phyloP scores from a whole-genome alignment of 1,284 basidiomycete species.

The Puccinia horiana region DNA sequence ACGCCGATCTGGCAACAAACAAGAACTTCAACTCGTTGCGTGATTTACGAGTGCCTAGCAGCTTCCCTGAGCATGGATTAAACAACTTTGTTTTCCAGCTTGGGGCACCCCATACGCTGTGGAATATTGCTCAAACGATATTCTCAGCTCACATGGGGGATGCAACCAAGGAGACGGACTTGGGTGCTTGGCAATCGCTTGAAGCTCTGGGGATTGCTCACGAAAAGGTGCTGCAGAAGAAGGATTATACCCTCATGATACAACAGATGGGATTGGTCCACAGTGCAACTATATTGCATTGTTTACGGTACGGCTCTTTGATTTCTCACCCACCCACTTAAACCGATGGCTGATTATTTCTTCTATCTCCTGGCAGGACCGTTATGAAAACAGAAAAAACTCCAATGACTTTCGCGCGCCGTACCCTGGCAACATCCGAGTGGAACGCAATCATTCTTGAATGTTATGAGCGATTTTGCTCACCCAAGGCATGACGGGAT shows the following conservation, averaged over 20 bases:
- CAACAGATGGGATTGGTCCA: background rate
- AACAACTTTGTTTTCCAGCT: background rate
- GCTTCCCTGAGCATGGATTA: background rate
- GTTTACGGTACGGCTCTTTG: background rate
- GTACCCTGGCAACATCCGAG: background rate
- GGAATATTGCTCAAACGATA: background rate
- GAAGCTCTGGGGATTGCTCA: background rate
- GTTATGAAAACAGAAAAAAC: background rate
- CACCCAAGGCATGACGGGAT: background rate
- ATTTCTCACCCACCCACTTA: background rate
- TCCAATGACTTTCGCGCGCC: background rate
- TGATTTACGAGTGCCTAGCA: background rate
- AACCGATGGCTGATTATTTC: background rate
- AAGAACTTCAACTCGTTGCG: background rate
- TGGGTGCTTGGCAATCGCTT: constrained; percentile 5
- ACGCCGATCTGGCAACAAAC: background rate
- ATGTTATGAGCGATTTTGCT: constrained; percentile 28
- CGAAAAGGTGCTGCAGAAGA: constrained; percentile 14
- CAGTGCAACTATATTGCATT: background rate
- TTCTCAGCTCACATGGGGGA: background rate
- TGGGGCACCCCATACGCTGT: background rate
- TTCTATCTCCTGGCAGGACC: background rate
- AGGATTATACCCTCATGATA: background rate
- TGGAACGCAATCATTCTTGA: background rate
- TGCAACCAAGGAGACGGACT: background rate